Conservation (phyloP, 331 rosid species). For the Dryas integrifolia region DNA sequence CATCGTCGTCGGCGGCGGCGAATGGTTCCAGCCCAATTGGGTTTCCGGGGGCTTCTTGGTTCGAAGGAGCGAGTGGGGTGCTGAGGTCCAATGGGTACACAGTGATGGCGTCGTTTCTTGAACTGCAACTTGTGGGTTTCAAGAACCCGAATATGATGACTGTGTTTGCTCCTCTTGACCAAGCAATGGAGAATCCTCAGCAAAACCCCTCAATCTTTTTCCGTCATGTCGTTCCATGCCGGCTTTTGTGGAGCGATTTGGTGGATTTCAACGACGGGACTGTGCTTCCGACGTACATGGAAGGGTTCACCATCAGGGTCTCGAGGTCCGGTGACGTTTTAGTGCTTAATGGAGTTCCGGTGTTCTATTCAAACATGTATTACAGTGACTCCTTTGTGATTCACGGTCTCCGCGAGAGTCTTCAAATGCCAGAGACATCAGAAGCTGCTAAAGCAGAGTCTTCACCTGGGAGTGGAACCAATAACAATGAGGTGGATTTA, state of each 20-base stretch:
- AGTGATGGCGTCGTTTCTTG: slow-evolving; percentile 62
- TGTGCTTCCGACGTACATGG: slow-evolving; percentile 49
- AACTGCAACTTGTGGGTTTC: slow-evolving; percentile 46
- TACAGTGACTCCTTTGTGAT: slow-evolving; percentile 49
- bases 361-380: slow-evolving; percentile 48
- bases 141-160: slow-evolving; percentile 44
- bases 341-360: slow-evolving; percentile 55
- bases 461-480: slow-evolving; percentile 4
- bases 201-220: slow-evolving; percentile 50
- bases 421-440: slow-evolving; percentile 16
- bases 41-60: slow-evolving; percentile 29
- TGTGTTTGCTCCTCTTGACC: slow-evolving; percentile 67
- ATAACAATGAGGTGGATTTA: slow-evolving; percentile 15
- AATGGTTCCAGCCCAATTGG: slow-evolving; percentile 6
- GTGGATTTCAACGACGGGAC: slow-evolving; percentile 40
- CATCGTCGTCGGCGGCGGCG: neutral
- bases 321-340: slow-evolving; percentile 44
- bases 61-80: slow-evolving; percentile 35
- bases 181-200: slow-evolving; percentile 32
- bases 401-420: slow-evolving; percentile 65
- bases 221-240: slow-evolving; percentile 69
- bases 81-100: slow-evolving; percentile 49
- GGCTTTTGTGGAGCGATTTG: slow-evolving; percentile 59
- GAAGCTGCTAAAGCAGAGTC: slow-evolving; percentile 13
- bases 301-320: slow-evolving; percentile 46